Base-by-base conservation (phyloP, 441 rosid genomes). In the Geranium incanum region DNA sequence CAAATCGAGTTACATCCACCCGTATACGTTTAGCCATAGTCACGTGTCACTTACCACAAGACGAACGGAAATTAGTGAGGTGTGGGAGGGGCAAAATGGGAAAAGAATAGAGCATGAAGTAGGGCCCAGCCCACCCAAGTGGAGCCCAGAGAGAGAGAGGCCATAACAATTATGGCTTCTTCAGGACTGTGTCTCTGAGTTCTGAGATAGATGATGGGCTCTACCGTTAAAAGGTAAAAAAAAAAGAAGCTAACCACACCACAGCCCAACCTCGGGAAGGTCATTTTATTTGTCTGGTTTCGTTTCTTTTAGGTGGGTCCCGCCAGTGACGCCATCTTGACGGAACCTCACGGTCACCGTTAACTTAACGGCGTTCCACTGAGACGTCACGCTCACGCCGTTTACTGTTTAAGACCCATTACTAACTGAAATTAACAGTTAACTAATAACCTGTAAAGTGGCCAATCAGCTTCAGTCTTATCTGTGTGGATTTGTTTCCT, bases 241-340 rank as follows among this genome's bases (percentile, higher is more conserved):
- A 28, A 28, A 28, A 37, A 70, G 23, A 66, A 41, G 45, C 19
- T 36, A 16, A 19, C 28, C 5, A 36, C 6, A 0, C 6, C 3
- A 28, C 33, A 28, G 33, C 68, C 50, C 64, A 8, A 71, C 81
- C 80, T 82, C 80, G 83, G 85, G 81, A 82, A 76, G 77, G 80
- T 60, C 81, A 82, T 36, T 72, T 73, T 68, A 64, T 71, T 64
- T 69, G 66, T 74, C 71, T 23, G 37, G 50, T 43, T 11, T 43
- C 50, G 50, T 9, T 43, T 43, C 50, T 43, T 43, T 43, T 8
- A 19, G 19, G 50, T 43, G 50, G 50, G 50, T 7, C 50, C 50
- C 12, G 1, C 9, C 11, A 1, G 50, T 43, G 50, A 43, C 50
- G 50, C 11, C 50, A 43, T 6, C 50, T 43, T 1, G 6, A 8